These are phyloP conservation scores for Rhizophora apiculata DNA, from an alignment of 345 rosid genomes.

Conservation along the genomic window DNA sequence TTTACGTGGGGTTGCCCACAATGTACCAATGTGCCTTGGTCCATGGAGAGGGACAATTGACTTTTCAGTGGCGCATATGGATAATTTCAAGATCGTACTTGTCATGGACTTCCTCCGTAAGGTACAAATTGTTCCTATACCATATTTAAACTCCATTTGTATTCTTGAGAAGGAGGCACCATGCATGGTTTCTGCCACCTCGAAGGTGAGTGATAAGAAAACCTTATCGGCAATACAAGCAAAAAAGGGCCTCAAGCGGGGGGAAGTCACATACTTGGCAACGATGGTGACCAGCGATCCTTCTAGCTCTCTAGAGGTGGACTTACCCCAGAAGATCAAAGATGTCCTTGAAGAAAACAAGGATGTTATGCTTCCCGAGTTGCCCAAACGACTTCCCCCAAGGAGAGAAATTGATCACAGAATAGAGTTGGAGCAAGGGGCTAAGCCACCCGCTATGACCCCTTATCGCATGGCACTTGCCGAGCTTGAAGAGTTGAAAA, in stretches of 20 bases:
- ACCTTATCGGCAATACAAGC: too few species aligned
- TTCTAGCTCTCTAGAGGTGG: neutral
- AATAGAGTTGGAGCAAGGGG: neutral
- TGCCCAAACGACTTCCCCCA: neutral
- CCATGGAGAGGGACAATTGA: neutral
- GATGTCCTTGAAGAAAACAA: neutral
- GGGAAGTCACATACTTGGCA: neutral
- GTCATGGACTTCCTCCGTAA: neutral
- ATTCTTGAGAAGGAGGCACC: too few species aligned
- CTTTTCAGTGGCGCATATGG: neutral
- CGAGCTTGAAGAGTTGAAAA: neutral
- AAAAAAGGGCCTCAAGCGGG: too few species aligned
- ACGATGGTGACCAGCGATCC: neutral
- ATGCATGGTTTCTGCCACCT: neutral
- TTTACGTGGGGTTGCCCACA: too few species aligned
- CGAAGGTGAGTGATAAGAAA: too few species aligned
- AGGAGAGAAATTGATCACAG: neutral
- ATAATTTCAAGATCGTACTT: neutral
- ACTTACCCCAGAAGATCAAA: neutral
- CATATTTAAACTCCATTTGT: neutral
- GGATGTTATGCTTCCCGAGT: neutral
- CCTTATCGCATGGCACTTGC: neutral
- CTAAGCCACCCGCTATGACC: neutral
- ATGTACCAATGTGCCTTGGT: neutral
- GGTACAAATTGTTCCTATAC: neutral